Conservation (phyloP, 352 stramenopile species). For the Phytophthora rubi region DNA sequence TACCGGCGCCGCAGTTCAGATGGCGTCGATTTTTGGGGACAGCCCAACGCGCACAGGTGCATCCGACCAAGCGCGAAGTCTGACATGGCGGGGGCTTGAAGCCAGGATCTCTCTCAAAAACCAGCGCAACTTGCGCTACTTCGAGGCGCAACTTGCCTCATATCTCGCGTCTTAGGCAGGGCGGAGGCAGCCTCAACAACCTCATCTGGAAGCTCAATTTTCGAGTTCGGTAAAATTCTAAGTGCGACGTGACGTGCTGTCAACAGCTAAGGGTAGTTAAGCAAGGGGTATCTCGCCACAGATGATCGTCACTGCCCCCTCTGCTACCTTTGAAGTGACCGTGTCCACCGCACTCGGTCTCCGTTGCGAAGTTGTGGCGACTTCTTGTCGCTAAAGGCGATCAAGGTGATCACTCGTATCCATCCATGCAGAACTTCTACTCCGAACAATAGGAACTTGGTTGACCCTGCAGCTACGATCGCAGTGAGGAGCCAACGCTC, state of each 20-base stretch:
- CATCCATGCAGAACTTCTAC: conserved; percentile 3
- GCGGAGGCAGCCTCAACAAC: too few relatives aligned
- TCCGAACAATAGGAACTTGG: background rate
- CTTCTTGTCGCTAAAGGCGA: background rate
- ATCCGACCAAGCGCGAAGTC: conserved; percentile 18
- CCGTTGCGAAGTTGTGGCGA: background rate
- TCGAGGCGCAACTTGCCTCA: conserved; percentile 11
- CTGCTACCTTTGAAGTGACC: background rate
- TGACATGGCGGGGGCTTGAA: conserved; percentile 13
- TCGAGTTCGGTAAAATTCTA: conserved; percentile 8
- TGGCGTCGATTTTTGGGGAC: conserved; percentile 26
- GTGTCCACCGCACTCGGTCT: background rate
- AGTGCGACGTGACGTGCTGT: background rate
- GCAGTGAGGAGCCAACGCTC: background rate
- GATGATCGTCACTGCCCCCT: background rate
- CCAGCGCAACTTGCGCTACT: conserved; percentile 16
- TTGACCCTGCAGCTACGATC: background rate
- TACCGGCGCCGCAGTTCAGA: conserved; percentile 24
- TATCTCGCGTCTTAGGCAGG: conserved; percentile 15
- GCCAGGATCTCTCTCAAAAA: conserved; percentile 5
- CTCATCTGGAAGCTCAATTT: background rate
- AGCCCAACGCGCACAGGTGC: conserved; percentile 26
- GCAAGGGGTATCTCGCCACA: background rate
- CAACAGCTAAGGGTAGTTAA: background rate
- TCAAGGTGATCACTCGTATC: background rate